Conservation (phyloP, 116 monocot genomes). For the Papilionanthe hybrid region DNA sequence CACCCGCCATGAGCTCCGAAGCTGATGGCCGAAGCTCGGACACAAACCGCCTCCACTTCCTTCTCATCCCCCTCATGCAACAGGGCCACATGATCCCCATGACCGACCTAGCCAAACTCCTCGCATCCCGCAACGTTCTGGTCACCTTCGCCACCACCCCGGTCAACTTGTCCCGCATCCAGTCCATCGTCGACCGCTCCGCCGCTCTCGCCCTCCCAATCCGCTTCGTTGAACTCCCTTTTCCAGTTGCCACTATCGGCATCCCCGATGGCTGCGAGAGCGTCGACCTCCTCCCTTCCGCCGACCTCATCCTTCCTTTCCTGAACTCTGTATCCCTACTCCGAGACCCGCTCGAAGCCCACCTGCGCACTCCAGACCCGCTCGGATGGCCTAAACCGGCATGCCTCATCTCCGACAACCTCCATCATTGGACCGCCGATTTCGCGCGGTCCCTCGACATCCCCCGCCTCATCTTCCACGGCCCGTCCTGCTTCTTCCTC, state of each 20-base stretch:
- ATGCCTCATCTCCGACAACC: constrained; percentile 35
- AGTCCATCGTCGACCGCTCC: constrained; percentile 13
- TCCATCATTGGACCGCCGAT: constrained; percentile 17
- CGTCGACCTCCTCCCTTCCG: constrained; percentile 21
- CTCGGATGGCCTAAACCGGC: constrained; percentile 14
- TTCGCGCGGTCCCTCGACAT: constrained; percentile 24
- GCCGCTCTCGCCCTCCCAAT: constrained; percentile 10
- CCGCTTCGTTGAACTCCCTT: constrained; percentile 19
- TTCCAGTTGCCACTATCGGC: constrained; percentile 25
- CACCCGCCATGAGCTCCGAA: background rate
- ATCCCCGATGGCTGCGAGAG: constrained; percentile 40
- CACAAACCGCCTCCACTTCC: constrained; percentile 13
- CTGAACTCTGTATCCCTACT: constrained; percentile 18
- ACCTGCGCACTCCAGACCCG: background rate
- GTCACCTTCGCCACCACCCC: constrained; percentile 44
- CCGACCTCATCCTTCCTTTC: constrained; percentile 9
- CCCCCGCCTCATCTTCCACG: constrained; percentile 33
- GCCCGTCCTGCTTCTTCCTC: constrained; percentile 21
- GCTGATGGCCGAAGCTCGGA: background rate
- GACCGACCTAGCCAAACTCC: constrained; percentile 34
- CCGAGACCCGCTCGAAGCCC: constrained; percentile 7
- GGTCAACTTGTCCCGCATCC: constrained; percentile 25
- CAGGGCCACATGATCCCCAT: constrained; percentile 54
- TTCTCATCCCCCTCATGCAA: constrained; percentile 30
- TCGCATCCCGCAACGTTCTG: constrained; percentile 24